These are phyloP conservation scores for Botrytis sinoallii DNA, from an alignment of 2,329 filamentous ascomycete genomes.

Conservation along the genomic window DNA sequence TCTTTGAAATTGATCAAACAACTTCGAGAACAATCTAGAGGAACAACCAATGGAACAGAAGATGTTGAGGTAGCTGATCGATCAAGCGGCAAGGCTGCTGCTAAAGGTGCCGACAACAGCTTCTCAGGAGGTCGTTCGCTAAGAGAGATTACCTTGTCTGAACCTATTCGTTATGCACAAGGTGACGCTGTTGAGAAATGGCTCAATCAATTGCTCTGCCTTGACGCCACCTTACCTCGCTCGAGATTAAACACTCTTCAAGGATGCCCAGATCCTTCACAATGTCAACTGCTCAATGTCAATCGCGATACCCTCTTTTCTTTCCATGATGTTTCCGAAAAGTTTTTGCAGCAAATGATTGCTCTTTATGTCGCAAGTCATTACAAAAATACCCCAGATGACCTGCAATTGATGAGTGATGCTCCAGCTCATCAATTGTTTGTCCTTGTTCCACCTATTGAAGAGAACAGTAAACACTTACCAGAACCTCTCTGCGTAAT, in stretches of 20 bases:
- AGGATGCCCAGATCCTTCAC: constrained; percentile 83
- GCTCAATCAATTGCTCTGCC: constrained; percentile 89
- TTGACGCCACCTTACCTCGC: constrained; percentile 85
- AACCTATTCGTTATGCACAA: constrained; percentile 91
- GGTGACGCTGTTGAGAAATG: constrained; percentile 93
- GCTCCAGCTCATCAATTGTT: constrained; percentile 95
- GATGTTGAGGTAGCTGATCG: constrained; percentile 72
- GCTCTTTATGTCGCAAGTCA: constrained; percentile 94
- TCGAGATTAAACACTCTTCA: constrained; percentile 42
- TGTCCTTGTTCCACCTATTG: constrained; percentile 83
- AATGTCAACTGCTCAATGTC: constrained; percentile 89
- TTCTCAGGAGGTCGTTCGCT: constrained; percentile 70
- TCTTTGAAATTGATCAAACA: constrained; percentile 97
- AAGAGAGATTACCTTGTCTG: constrained; percentile 86
- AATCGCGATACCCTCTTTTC: constrained; percentile 98
- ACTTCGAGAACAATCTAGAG: constrained; percentile 85
- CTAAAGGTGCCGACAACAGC: constrained; percentile 59
- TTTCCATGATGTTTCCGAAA: constrained; percentile 94
- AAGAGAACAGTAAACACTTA: constrained; percentile 71
- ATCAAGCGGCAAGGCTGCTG: constrained; percentile 64
- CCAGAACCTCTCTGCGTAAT: constrained; percentile 94
- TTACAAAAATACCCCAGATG: constrained; percentile 97
- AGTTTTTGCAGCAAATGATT: constrained; percentile 97
- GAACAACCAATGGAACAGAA: constrained; percentile 51
- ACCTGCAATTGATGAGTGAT: constrained; percentile 97